Conservation (phyloP, 108 stramenopile species). For the Licmophora abbreviata region DNA sequence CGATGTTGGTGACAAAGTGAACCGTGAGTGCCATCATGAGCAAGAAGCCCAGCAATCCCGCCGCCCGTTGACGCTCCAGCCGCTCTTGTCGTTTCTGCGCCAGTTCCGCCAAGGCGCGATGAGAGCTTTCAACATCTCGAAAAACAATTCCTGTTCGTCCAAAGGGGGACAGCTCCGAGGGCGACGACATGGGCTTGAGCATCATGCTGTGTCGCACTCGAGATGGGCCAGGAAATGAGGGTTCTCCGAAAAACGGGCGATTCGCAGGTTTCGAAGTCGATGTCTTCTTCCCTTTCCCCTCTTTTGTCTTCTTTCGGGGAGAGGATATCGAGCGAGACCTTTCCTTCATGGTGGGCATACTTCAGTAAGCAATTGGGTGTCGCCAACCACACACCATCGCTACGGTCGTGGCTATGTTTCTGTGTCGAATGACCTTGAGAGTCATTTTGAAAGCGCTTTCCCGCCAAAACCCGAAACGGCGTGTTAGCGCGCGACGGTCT, state of each 20-base stretch:
- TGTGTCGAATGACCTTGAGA: too few relatives aligned
- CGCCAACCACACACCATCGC: too few relatives aligned
- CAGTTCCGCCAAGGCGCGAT: conserved; percentile 25
- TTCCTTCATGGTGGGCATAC: too few relatives aligned
- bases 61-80: conserved; percentile 17
- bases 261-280: not conserved
- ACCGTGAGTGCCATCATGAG: conserved; percentile 12
- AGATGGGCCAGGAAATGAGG: not conserved
- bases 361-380: too few relatives aligned
- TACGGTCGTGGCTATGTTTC: too few relatives aligned
- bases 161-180: not conserved
- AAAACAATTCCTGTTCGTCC: conserved; percentile 1
- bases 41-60: conserved; percentile 9
- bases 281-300: not conserved
- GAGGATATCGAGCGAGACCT: too few relatives aligned
- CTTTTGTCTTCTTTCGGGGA: too few relatives aligned
- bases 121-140: conserved; percentile 8
- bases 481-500: too few relatives aligned
- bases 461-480: too few relatives aligned
- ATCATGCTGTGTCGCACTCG: not conserved
- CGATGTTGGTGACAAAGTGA: conserved; percentile 7
- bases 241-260: not conserved
- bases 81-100: conserved; percentile 17
- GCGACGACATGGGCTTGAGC: not conserved
- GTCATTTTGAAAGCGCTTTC: too few relatives aligned